Percentiles rank a stretch among this genome's conserved stretches.
Evolutionary conservation across 2,329 filamentous ascomycete genomes (phyloP).

Genomic region (Boeremia exigua): DNA sequence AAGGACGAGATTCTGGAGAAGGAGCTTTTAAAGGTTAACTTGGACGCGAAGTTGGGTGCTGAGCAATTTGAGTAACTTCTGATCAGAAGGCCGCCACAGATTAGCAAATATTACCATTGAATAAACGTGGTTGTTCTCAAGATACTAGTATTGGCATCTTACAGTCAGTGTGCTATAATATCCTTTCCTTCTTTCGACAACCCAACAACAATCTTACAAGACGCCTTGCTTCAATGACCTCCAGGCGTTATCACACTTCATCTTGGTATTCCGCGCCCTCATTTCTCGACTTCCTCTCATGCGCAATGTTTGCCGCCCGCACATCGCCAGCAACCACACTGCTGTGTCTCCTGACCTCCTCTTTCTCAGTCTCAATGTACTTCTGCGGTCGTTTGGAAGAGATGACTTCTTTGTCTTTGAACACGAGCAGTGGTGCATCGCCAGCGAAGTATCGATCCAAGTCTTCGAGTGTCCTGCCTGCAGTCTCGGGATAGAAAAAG

Average conservation of each 20-base stretch:
- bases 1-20: constrained; percentile 24
- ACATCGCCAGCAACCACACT: constrained; percentile 27
- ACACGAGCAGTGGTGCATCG: constrained; percentile 50
- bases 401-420: constrained; percentile 56
- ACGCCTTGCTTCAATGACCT: not conserved
- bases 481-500: constrained; percentile 40
- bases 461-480: constrained; percentile 40
- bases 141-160: not conserved
- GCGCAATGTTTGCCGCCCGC: constrained; percentile 18
- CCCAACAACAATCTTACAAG: not conserved
- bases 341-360: constrained; percentile 29
- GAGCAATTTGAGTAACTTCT: constrained; percentile 13
- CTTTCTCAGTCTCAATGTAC: constrained; percentile 54
- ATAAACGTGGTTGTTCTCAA: not conserved
- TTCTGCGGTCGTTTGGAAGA: constrained; percentile 52
- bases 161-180: not conserved
- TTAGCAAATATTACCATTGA: not conserved
- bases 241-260: not conserved
- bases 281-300: not conserved
- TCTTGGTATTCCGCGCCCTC: constrained; percentile 10
- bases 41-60: constrained; percentile 23
- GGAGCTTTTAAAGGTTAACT: constrained; percentile 22
- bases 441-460: constrained; percentile 37
- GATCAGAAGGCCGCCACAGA: no score
- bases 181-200: not conserved